These are phyloP conservation scores for Paramecium sexaurelia DNA, from an alignment of 73 alveolate species.

Conservation along the genomic window DNA sequence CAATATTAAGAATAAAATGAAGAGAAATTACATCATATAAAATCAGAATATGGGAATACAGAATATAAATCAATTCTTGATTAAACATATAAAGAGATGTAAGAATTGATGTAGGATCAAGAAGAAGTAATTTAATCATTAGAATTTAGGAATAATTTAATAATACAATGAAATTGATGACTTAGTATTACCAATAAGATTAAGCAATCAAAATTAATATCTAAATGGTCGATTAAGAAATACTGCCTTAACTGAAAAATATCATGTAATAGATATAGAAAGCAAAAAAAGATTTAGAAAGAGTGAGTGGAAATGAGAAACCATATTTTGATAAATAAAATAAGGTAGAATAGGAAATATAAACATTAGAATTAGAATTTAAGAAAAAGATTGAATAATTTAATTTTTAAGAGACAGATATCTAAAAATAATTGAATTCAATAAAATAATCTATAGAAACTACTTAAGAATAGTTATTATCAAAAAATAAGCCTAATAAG, in stretches of 20 bases:
- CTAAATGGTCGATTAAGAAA: slow-evolving; percentile 35
- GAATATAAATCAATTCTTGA: background rate
- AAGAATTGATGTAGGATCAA: background rate
- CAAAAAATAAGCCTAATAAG: slow-evolving; percentile 21
- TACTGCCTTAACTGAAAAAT: slow-evolving; percentile 33
- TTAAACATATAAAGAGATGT: slow-evolving; percentile 3
- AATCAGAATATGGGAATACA: background rate
- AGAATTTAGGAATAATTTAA: slow-evolving; percentile 24
- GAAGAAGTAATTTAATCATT: background rate
- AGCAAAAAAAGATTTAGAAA: slow-evolving; percentile 37
- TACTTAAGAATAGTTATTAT: slow-evolving; percentile 8
- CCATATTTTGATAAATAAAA: background rate
- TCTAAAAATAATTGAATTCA: background rate
- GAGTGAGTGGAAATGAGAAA: background rate
- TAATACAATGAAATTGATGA: slow-evolving; percentile 14
- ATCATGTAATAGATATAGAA: slow-evolving; percentile 8
- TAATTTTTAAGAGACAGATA: background rate
- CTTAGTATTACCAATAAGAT: background rate
- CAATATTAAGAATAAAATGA: slow-evolving; percentile 15
- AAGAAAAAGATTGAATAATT: slow-evolving; percentile 18
- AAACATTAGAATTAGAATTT: slow-evolving; percentile 30
- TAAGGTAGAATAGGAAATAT: slow-evolving; percentile 44
- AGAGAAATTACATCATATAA: background rate
- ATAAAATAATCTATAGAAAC: background rate
- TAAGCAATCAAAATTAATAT: slow-evolving; percentile 28